A percentile compares a stretch with the other conserved stretches of the same genome.
Conservation (phyloP, 1,139 yeast species). For the Sugiyamaella paludigena region DNA sequence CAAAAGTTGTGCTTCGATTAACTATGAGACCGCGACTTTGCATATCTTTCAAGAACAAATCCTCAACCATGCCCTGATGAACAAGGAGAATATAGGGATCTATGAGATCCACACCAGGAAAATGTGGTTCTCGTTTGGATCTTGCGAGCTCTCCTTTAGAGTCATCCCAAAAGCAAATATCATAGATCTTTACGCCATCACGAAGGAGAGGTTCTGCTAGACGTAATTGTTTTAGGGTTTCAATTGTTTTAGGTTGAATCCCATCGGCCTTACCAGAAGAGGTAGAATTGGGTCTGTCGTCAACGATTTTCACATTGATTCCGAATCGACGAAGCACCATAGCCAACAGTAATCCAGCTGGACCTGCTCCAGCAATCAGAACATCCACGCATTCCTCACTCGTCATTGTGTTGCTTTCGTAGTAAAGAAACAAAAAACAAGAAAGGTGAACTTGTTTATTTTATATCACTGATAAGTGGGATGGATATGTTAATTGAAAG, state of each 20-base stretch:
- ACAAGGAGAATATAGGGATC: not conserved
- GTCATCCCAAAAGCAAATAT: not conserved
- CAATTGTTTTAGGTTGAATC: not conserved
- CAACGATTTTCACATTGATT: not conserved
- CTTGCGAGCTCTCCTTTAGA: not conserved
- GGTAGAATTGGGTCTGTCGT: not conserved
- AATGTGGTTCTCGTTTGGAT: not conserved
- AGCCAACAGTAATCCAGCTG: not conserved
- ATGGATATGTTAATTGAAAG: too few species aligned
- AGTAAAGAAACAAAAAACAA: too few species aligned
- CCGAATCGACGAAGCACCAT: not conserved
- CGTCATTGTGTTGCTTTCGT: too few species aligned
- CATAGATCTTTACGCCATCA: not conserved
- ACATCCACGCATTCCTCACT: not conserved
- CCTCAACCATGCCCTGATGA: not conserved
- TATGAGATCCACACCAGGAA: not conserved
- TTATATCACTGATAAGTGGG: too few species aligned
- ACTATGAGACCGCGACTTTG: not conserved
- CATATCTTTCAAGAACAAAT: not conserved
- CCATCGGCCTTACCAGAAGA: not conserved
- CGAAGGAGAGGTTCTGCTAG: not conserved
- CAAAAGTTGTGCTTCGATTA: not conserved
- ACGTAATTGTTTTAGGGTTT: not conserved
- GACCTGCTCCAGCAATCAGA: not conserved
- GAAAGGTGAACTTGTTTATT: too few species aligned